Evolutionary conservation across 2,329 filamentous ascomycete species (phyloP).

Genomic region (Colletotrichum simmondsii): DNA sequence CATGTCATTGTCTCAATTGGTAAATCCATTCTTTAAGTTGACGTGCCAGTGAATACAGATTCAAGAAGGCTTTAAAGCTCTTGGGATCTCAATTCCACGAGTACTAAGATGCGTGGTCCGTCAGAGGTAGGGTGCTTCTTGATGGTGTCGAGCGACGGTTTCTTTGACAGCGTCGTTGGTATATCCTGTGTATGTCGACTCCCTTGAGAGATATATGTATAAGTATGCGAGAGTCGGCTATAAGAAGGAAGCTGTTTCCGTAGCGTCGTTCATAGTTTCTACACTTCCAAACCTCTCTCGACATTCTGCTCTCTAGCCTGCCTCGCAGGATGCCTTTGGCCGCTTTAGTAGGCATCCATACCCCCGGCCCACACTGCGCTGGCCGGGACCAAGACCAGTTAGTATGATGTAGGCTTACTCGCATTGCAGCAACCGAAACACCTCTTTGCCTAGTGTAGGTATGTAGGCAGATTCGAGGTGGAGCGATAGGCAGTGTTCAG

Average conservation of each 20-base stretch:
- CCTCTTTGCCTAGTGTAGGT: not conserved
- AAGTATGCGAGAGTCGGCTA: not conserved
- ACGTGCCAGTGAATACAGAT: too few relatives aligned
- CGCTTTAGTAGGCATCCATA: not conserved
- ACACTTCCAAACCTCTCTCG: not conserved
- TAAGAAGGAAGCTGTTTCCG: not conserved
- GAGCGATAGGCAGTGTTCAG: slow-evolving; percentile 1
- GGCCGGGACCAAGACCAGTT: not conserved
- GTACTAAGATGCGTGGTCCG: not conserved
- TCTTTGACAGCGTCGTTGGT: too few relatives aligned
- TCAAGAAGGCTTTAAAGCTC: not conserved
- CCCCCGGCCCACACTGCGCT: not conserved
- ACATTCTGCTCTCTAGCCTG: not conserved
- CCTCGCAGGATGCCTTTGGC: not conserved
- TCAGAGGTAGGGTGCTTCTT: too few relatives aligned
- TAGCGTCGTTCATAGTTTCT: not conserved
- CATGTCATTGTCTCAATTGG: not conserved
- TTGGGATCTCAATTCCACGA: not conserved
- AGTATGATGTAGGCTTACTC: not conserved
- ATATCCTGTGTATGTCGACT: not conserved
- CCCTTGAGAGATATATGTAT: not conserved
- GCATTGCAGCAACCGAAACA: not conserved
- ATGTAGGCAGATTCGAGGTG: not conserved
- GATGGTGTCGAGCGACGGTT: too few relatives aligned
- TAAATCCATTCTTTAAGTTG: not conserved